phyloP scores from a whole-genome alignment of 2,329 filamentous ascomycete genomes.

The Colletotrichum agaves region DNA sequence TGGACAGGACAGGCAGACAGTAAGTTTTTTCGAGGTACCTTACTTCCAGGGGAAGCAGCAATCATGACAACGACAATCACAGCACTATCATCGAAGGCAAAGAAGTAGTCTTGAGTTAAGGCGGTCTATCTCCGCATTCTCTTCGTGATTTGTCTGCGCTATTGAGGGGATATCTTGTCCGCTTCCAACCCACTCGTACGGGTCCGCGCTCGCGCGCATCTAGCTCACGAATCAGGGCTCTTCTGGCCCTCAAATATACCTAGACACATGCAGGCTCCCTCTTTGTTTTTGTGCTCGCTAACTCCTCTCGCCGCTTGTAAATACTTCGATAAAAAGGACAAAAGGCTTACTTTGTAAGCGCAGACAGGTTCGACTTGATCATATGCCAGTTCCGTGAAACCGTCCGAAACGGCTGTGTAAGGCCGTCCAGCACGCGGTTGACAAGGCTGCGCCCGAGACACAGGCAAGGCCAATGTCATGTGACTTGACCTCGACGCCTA shows the following conservation, averaged over 20 bases:
- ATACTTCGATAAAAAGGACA: slow-evolving; percentile 9
- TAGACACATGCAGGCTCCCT: slow-evolving; percentile 2
- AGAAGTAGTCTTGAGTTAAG: background rate
- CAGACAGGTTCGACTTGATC: background rate
- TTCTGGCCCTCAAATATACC: slow-evolving; percentile 2
- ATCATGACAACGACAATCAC: too few species aligned
- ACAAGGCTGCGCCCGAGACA: slow-evolving; percentile 16
- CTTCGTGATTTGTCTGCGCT: slow-evolving; percentile 12
- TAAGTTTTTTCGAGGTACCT: too few species aligned
- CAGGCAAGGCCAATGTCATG: slow-evolving; percentile 27
- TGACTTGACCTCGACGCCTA: slow-evolving; percentile 13
- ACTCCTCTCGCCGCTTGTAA: slow-evolving; percentile 6
- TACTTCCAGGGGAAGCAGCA: too few species aligned
- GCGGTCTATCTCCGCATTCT: slow-evolving; percentile 10
- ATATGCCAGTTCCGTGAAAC: background rate
- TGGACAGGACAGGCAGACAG: too few species aligned
- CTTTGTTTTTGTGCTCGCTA: slow-evolving; percentile 4
- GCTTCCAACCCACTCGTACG: background rate
- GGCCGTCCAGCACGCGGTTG: background rate
- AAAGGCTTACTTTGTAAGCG: background rate
- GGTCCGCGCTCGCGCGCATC: background rate
- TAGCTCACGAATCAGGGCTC: slow-evolving; percentile 11
- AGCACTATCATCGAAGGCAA: too few species aligned
- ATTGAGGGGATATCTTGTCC: background rate
- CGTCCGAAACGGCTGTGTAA: background rate